Conservation (phyloP, 805 yeast species). For the Myxozyma nipponensis region DNA sequence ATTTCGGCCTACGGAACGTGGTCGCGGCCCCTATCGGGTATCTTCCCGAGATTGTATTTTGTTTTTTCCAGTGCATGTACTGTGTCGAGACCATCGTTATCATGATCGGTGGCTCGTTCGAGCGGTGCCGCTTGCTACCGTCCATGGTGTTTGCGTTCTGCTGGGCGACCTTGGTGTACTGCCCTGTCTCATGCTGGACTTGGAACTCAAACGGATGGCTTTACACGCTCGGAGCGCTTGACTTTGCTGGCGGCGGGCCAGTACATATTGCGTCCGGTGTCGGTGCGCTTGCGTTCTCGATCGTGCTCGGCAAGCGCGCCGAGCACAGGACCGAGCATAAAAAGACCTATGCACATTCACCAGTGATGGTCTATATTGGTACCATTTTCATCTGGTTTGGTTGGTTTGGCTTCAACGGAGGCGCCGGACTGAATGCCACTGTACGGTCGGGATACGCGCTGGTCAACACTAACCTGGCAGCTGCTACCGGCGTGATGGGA, state of each 20-base stretch:
- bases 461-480: conserved; percentile 90
- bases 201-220: conserved; percentile 97
- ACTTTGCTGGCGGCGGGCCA: conserved; percentile 98
- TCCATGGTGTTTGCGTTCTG: conserved; percentile 91
- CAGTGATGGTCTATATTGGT: conserved; percentile 84
- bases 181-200: conserved; percentile 96
- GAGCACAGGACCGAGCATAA: conserved; percentile 9
- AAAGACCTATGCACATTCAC: conserved; percentile 67
- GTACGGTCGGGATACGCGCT: conserved; percentile 93
- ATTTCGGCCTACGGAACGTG: conserved; percentile 75
- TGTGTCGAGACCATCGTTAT: conserved; percentile 89
- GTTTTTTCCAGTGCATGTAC: conserved; percentile 94
- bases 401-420: conserved; percentile 99
- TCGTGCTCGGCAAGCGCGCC: conserved; percentile 90
- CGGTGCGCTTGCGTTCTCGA: conserved; percentile 91
- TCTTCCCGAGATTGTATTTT: conserved; percentile 87
- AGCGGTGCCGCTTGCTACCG: conserved; percentile 93
- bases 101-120: conserved; percentile 97
- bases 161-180: conserved; percentile 94
- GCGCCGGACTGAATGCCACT: conserved; percentile 90
- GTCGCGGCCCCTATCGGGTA: conserved; percentile 69
- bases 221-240: conserved; percentile 73
- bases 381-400: conserved; percentile 96
- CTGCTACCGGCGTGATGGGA: conserved; percentile 85
- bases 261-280: conserved; percentile 94